Conservation (phyloP, 2,329 filamentous ascomycete genomes). For the Endoconidiophora polonica region DNA sequence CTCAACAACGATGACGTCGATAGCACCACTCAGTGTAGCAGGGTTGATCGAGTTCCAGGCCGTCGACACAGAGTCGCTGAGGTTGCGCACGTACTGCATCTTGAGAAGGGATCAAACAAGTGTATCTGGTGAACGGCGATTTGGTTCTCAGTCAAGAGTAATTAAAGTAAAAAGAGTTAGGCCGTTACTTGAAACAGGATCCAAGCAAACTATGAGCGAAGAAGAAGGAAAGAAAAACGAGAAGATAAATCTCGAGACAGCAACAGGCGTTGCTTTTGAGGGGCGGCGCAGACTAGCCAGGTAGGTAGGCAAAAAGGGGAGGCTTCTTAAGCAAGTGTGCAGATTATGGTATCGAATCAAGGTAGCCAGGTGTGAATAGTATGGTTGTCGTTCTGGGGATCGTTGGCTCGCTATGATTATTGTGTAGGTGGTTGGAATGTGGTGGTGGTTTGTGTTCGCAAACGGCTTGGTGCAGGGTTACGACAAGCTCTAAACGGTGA, state of each 20-base stretch:
- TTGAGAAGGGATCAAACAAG: constrained; percentile 16
- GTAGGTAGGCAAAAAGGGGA: not conserved
- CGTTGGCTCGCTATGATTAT: not conserved
- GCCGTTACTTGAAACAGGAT: not conserved
- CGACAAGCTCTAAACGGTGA: no score
- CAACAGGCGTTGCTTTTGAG: not conserved
- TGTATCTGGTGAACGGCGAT: not conserved
- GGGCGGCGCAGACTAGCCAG: not conserved
- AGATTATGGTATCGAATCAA: not conserved
- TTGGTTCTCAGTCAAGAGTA: no score
- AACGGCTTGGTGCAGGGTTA: not conserved
- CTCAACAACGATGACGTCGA: constrained; percentile 97
- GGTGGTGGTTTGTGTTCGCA: constrained; percentile 3
- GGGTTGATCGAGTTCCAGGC: constrained; percentile 99
- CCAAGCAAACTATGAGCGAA: not conserved
- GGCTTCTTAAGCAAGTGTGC: not conserved
- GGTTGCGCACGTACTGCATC: constrained; percentile 96
- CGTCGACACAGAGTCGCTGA: constrained; percentile 90
- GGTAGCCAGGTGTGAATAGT: not conserved
- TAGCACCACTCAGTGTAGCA: constrained; percentile 88
- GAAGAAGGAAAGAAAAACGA: not conserved
- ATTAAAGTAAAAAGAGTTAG: no score
- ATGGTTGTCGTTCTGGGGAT: not conserved
- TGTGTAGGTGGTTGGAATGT: constrained; percentile 8
- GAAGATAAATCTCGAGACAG: not conserved